These are phyloP conservation scores for Cladophialophora chaetospira DNA, from an alignment of 2,329 filamentous ascomycete genomes.

Conservation along the genomic window DNA sequence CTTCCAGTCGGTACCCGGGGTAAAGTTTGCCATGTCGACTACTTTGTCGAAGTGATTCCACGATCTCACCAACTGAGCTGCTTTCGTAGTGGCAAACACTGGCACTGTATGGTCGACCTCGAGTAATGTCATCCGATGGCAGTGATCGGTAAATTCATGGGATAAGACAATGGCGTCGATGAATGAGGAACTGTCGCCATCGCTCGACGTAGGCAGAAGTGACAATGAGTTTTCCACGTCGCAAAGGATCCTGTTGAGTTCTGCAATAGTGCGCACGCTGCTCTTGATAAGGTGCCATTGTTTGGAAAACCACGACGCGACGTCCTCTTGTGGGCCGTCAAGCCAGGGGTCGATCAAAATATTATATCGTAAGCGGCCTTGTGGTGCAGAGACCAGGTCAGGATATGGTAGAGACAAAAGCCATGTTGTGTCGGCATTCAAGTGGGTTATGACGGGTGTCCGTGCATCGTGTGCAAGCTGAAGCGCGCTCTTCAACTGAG, in stretches of 20 bases:
- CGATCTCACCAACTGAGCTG: constrained; percentile 56
- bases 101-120: constrained; percentile 58
- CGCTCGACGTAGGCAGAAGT: too few relatives aligned
- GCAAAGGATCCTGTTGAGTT: constrained; percentile 56
- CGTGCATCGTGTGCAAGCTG: constrained; percentile 6
- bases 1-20: constrained; percentile 47
- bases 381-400: constrained; percentile 43
- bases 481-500: constrained; percentile 2
- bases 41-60: constrained; percentile 64
- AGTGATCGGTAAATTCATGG: constrained; percentile 71
- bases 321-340: constrained; percentile 62
- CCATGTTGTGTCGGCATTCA: constrained; percentile 70
- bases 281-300: constrained; percentile 63
- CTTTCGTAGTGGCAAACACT: constrained; percentile 62
- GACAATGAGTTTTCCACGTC: constrained; percentile 51
- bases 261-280: constrained; percentile 56
- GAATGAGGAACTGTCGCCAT: constrained; percentile 31
- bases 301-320: constrained; percentile 65
- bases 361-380: constrained; percentile 60
- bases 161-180: constrained; percentile 63
- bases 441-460: constrained; percentile 61
- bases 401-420: constrained; percentile 65
- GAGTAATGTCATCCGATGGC: constrained; percentile 62
- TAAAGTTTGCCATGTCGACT: constrained; percentile 52
- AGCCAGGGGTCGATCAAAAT: constrained; percentile 69